phyloP scores from a whole-genome alignment of 2,329 filamentous ascomycete genomes.

The Fusarium fujikuroi region DNA sequence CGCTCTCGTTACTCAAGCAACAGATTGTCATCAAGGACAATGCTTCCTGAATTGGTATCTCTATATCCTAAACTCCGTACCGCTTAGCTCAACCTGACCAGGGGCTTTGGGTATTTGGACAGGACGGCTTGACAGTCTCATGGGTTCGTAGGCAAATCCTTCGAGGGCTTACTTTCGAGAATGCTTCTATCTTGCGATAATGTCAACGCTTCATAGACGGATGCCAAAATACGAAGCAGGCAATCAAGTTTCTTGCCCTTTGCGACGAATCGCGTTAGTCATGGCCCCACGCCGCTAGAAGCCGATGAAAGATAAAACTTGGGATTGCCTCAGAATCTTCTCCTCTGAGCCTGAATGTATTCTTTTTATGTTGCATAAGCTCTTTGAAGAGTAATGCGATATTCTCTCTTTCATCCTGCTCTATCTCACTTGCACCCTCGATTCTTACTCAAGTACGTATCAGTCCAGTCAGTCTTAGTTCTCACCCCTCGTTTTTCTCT shows the following conservation, averaged over 20 bases:
- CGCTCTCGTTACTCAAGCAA: neutral
- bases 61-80: too few relatives aligned
- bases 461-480: neutral
- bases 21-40: neutral
- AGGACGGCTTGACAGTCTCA: neutral
- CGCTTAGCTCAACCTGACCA: neutral
- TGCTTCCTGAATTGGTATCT: neutral
- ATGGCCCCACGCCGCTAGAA: constrained; percentile 18
- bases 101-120: neutral
- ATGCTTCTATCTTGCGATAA: neutral
- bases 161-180: neutral
- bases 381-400: constrained; percentile 11
- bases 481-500: neutral
- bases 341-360: neutral
- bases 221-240: neutral
- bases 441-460: constrained; percentile 19
- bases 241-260: neutral
- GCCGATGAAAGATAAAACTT: constrained; percentile 17
- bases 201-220: neutral
- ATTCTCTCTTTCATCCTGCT: neutral
- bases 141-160: neutral
- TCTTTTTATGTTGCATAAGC: neutral
- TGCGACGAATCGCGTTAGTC: constrained; percentile 4
- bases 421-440: neutral
- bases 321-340: neutral